Evolutionary conservation across 1,139 yeast species (phyloP).

Genomic region (Lodderomyces parapsilosis): DNA sequence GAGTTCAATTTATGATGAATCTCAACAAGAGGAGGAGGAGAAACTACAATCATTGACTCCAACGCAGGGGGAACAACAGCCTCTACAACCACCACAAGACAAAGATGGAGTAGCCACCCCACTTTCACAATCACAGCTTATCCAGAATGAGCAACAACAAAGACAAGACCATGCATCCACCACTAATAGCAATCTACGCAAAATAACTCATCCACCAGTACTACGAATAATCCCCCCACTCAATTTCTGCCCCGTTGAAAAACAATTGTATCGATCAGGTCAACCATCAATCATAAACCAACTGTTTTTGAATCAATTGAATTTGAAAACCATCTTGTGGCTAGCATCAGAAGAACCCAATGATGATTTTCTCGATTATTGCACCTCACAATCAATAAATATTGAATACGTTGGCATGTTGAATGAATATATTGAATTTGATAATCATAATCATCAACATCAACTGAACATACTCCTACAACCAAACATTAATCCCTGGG

Average conservation of each 20-base stretch:
- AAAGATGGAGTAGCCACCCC: neutral
- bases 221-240: slow-evolving; percentile 85
- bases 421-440: slow-evolving; percentile 40
- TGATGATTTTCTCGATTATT: slow-evolving; percentile 80
- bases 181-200: slow-evolving; percentile 11
- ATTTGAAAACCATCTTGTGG: slow-evolving; percentile 85
- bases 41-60: neutral
- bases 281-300: slow-evolving; percentile 96
- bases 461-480: too few relatives aligned
- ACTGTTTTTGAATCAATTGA: slow-evolving; percentile 72
- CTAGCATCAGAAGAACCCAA: slow-evolving; percentile 93
- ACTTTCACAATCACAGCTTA: neutral
- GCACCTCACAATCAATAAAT: slow-evolving; percentile 66
- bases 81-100: neutral
- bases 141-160: slow-evolving; percentile 1
- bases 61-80: slow-evolving; percentile 6
- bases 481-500: slow-evolving; percentile 72
- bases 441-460: slow-evolving; percentile 14
- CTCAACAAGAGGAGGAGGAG: neutral
- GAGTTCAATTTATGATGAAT: neutral
- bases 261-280: slow-evolving; percentile 81
- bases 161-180: slow-evolving; percentile 4
- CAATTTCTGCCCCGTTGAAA: slow-evolving; percentile 93
- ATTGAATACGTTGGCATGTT: slow-evolving; percentile 68
- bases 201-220: slow-evolving; percentile 46